Base-by-base conservation (phyloP, 2,329 filamentous ascomycete species). In the Clonostachys rosea region DNA sequence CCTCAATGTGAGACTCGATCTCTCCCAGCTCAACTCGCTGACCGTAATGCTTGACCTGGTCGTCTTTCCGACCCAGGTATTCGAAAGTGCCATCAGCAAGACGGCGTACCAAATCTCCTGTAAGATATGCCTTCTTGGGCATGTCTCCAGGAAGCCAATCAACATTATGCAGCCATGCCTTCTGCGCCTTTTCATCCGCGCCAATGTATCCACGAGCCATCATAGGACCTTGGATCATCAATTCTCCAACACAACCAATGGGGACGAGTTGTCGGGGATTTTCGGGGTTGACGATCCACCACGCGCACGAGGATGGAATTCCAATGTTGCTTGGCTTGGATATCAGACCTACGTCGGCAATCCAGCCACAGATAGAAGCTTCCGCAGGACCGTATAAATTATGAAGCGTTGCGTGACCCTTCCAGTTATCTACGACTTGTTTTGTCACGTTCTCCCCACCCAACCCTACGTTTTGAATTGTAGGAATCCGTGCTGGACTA, bases 31-130 rank as follows among this genome's bases (percentile, higher is more conserved):
- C 54, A 34, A 57, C 45, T 3, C 55, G 50, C 17, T 48, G 42
- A 4, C 55, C 55, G 17, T 49, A 47, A 7, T 81, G 56, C 54
- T 81, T 81, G 40, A 79, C 67, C 56, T 80, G 76, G 0, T 66
- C 66, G 53, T 80, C 54, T 42, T 48, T 52, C 7, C 54, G 49
- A 17, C 54, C 47, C 30, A 54, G 30, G 16, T 47, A 57, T 16
- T 53, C 48, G 8, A 57, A 46, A 6, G 49, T 50, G 7, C 55
- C 55, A 39, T 50, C 50, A 2, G 48, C 41, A 12, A 54, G 50
- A 42, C 47, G 49, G 6, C 42, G 49, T 6, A 46, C 46, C 5
- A 57, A 40, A 33, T 57, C 55, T 5, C 54, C 54, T 1, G 54
- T 49, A 5, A 44, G 49, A 41, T 55, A 55, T 3, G 50, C 59